Percentiles rank a stretch among this genome's conserved stretches.
These are phyloP conservation scores for Aspergillus caelatus DNA, from an alignment of 2,329 filamentous ascomycete species.

Conservation along the genomic window DNA sequence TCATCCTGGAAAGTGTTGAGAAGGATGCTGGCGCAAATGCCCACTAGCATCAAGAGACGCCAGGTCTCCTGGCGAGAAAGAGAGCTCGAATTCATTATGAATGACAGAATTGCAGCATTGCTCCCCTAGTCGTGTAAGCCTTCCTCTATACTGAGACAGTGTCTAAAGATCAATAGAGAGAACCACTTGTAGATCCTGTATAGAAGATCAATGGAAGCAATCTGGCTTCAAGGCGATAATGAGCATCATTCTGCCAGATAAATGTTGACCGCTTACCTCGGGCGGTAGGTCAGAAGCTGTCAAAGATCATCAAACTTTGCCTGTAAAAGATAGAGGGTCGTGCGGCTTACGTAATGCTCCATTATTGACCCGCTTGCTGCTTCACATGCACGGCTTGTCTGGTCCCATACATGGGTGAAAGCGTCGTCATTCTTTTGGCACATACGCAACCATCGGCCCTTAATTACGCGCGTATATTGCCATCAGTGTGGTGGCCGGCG, in stretches of 20 bases:
- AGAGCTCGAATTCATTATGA: conserved; percentile 37
- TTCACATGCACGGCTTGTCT: conserved; percentile 18
- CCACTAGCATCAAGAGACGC: conserved; percentile 64
- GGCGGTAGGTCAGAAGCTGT: conserved; percentile 21
- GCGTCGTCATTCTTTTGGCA: not conserved
- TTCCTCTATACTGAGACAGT: not conserved
- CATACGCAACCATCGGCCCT: not conserved
- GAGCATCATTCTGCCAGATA: conserved; percentile 20
- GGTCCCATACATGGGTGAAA: conserved; percentile 13
- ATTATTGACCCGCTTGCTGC: conserved; percentile 3
- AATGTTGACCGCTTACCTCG: conserved; percentile 28
- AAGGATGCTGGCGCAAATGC: conserved; percentile 72
- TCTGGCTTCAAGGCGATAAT: conserved; percentile 32
- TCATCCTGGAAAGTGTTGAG: conserved; percentile 78
- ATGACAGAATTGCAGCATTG: conserved; percentile 11
- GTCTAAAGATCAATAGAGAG: not conserved
- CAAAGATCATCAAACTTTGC: conserved; percentile 14
- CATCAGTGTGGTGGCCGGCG: conserved; percentile 10
- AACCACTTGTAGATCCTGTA: not conserved
- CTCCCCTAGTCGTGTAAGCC: not conserved
- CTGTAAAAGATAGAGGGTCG: not conserved
- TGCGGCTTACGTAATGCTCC: conserved; percentile 7
- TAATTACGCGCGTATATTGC: conserved; percentile 12
- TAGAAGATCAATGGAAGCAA: conserved; percentile 24
- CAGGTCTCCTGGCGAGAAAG: conserved; percentile 59